Evolutionary conservation across 148 eudicot species (phyloP), one percentile per base, ranked within the genome.

Genomic region (Silene uniflora): DNA sequence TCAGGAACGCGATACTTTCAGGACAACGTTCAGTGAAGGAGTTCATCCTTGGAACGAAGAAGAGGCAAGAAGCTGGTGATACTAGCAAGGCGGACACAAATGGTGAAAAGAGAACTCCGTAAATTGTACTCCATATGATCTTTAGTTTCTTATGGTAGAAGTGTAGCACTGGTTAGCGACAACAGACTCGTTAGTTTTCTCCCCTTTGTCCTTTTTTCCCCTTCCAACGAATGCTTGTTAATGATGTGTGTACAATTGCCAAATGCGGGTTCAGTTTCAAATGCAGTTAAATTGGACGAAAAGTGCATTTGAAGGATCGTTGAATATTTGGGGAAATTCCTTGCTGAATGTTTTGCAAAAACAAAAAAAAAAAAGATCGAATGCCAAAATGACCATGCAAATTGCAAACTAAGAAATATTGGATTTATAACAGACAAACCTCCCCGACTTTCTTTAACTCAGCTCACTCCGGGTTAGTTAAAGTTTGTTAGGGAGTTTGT

Each of bases 21-120:
- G 91, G 85, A 60, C 80, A 92, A 82, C 87, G 68, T 18, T 85
- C 96, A 10, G 86, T 79, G 62, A 90, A 90, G 85, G 88, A 86
- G 62, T 84, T 85, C 63, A 62, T 90, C 61, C 82, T 90, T 72
- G 88, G 96, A 77, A 78, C 84, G 23, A 83, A 86, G 71, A 85
- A 83, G 77, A 74, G 54, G 52, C 66, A 16, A 74, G 68, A 75
- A 62, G 83, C 81, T 70, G 67, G 67, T 32, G 82, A 72, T 68
- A 69, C 67, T 44, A 73, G 44, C 56, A 85, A 87, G 77, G 69
- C 27, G 22, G 79, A 73, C 70, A 25, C 89, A 13, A 67, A 49
- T 54, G 69, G 32, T 68, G 55, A 75, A 64, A 89, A 89, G 83
- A 76, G 85, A 60, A 80, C 60, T 73, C 80, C 86, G 24, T 82